Conservation (phyloP, 2,329 filamentous ascomycete genomes). For the Bipolaris zeicola region DNA sequence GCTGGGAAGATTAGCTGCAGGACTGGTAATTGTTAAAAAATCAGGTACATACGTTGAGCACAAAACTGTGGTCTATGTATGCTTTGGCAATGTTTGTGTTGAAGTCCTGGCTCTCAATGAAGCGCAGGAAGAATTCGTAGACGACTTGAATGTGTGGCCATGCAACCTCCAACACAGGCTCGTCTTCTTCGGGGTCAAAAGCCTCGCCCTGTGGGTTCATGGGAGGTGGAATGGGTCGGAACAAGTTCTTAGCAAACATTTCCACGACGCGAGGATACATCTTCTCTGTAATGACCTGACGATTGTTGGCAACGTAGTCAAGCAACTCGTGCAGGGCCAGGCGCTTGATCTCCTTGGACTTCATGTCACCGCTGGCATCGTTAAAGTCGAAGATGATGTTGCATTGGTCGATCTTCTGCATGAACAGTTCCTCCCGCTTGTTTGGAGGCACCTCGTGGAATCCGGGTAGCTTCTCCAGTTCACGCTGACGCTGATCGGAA, state of each 20-base stretch:
- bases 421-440: slow-evolving; percentile 93
- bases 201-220: slow-evolving; percentile 98
- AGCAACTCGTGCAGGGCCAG: slow-evolving; percentile 93
- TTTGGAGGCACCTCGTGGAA: slow-evolving; percentile 98
- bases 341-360: slow-evolving; percentile 99
- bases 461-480: slow-evolving; percentile 94
- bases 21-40: too few species aligned
- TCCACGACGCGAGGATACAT: slow-evolving; percentile 99
- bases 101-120: slow-evolving; percentile 99
- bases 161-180: slow-evolving; percentile 95
- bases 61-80: slow-evolving; percentile 98
- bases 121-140: slow-evolving; percentile 98
- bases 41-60: slow-evolving; percentile 67
- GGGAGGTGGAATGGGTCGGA: slow-evolving; percentile 93
- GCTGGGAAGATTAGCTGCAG: slow-evolving; percentile 52
- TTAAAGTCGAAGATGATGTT: slow-evolving; percentile 99
- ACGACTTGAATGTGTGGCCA: slow-evolving; percentile 99
- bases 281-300: slow-evolving; percentile 96
- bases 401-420: slow-evolving; percentile 99
- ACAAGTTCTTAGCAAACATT: slow-evolving; percentile 99
- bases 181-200: slow-evolving; percentile 97
- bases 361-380: slow-evolving; percentile 97
- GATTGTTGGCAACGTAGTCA: slow-evolving; percentile 98
- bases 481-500: slow-evolving; percentile 83
- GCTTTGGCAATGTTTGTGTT: slow-evolving; percentile 99